Evolutionary conservation across 2,329 filamentous ascomycete genomes (phyloP).

Genomic region (Cordyceps javanica): DNA sequence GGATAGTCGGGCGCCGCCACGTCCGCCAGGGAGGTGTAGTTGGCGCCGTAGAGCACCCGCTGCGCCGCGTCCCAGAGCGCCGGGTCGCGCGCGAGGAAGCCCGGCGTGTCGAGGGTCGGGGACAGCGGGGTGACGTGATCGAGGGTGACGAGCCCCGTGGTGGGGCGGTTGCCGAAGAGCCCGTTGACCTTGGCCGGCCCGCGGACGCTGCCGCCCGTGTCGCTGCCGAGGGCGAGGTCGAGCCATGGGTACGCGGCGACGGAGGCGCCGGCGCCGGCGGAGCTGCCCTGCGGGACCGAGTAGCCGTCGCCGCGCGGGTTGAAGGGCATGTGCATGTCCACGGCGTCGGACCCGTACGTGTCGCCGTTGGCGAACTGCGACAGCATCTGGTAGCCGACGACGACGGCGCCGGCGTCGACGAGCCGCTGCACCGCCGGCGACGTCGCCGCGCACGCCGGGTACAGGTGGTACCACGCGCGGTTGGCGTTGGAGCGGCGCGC

Average conservation of each 20-base stretch:
- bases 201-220: conserved; percentile 18
- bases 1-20: background rate
- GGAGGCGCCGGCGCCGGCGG: conserved; percentile 18
- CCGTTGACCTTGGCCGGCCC: conserved; percentile 13
- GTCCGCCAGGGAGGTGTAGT: background rate
- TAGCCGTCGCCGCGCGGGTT: conserved; percentile 23
- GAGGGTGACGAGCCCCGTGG: conserved; percentile 12
- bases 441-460: conserved; percentile 38
- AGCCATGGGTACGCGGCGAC: conserved; percentile 21
- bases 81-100: conserved; percentile 13
- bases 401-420: conserved; percentile 47
- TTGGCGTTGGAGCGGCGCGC: conserved; percentile 47
- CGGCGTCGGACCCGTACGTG: conserved; percentile 37
- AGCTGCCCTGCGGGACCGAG: conserved; percentile 17
- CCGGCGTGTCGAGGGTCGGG: conserved; percentile 14
- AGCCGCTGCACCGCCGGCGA: conserved; percentile 46
- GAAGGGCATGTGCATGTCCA: conserved; percentile 19
- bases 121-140: conserved; percentile 13
- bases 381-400: conserved; percentile 37
- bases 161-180: conserved; percentile 15
- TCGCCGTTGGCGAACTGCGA: conserved; percentile 34
- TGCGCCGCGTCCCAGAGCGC: conserved; percentile 9
- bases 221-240: conserved; percentile 19
- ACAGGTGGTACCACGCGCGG: conserved; percentile 48
- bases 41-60: background rate